These are phyloP conservation scores for Populus pruinosa DNA, from an alignment of 345 rosid species.

Conservation along the genomic window DNA sequence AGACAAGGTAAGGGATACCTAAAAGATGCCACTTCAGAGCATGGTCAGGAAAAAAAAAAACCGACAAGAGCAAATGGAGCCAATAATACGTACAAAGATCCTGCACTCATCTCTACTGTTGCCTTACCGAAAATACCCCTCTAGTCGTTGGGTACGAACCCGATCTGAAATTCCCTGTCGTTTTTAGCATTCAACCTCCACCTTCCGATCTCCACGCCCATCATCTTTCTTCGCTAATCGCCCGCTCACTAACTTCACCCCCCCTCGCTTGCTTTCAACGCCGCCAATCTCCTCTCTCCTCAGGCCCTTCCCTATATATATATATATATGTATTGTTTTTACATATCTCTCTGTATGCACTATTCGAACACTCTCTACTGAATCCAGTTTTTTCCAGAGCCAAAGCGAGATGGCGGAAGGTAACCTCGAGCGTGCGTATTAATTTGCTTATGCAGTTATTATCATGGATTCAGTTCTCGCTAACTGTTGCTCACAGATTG, in stretches of 20 bases:
- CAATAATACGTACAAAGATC: neutral
- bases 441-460: neutral
- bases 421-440: constrained; percentile 3
- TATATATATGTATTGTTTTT: neutral
- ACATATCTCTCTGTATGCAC: neutral
- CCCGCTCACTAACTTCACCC: no score
- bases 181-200: neutral
- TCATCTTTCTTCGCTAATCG: neutral
- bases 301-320: neutral
- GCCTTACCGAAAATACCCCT: neutral
- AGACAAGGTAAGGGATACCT: no score
- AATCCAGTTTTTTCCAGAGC: neutral
- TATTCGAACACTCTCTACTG: neutral
- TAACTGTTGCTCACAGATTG: neutral
- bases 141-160: neutral
- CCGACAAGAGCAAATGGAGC: neutral
- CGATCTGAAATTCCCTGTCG: neutral
- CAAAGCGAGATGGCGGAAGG: constrained; percentile 21
- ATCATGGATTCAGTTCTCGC: neutral
- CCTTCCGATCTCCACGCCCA: constrained; percentile 18
- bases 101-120: neutral
- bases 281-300: constrained; percentile 10
- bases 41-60: neutral
- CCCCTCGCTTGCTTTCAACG: neutral
- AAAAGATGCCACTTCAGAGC: neutral